These are phyloP conservation scores for Trichoderma sp. DNA, from an alignment of 2,329 filamentous ascomycete genomes.

Conservation along the genomic window DNA sequence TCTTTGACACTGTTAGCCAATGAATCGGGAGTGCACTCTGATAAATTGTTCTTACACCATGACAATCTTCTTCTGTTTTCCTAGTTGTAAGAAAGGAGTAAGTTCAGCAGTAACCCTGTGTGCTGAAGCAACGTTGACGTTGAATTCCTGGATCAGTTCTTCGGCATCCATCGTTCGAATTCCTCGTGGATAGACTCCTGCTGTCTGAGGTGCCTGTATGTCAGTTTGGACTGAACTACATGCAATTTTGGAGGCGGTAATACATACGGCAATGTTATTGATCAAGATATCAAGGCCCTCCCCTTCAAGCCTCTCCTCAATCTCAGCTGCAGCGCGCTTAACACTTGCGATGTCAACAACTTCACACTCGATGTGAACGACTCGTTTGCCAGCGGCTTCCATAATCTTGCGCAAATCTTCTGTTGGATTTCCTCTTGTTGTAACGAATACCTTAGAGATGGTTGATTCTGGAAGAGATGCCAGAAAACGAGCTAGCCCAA, in stretches of 20 bases:
- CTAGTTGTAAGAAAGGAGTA: neutral
- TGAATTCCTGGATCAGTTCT: neutral
- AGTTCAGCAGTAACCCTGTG: neutral
- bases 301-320: neutral
- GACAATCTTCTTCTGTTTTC: neutral
- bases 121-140: neutral
- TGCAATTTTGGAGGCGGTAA: neutral
- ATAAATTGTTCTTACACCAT: neutral
- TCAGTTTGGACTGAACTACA: neutral
- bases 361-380: neutral
- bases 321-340: neutral
- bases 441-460: neutral
- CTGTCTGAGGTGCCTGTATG: neutral
- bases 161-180: neutral
- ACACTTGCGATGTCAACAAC: neutral
- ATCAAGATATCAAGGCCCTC: neutral
- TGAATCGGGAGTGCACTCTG: neutral
- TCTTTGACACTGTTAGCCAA: neutral
- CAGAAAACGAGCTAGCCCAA: neutral
- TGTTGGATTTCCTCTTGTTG: neutral
- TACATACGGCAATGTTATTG: neutral
- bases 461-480: neutral
- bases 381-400: neutral
- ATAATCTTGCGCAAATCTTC: neutral
- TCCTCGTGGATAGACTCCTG: neutral